phyloP scores from a whole-genome alignment of 2,329 filamentous ascomycete genomes.

The Blastomyces parvus region DNA sequence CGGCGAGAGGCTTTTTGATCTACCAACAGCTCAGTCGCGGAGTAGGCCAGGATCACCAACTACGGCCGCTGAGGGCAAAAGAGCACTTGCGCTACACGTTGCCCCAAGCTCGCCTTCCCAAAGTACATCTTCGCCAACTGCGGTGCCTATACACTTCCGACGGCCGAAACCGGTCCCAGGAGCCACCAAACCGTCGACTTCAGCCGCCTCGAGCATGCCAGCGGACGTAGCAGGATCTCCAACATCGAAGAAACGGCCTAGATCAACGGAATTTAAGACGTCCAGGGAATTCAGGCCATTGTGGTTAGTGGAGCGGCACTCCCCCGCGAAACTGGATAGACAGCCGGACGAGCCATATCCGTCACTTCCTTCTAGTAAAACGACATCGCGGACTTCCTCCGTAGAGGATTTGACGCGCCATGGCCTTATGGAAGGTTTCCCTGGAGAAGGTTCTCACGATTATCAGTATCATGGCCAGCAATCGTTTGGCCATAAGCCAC shows the following conservation, averaged over 20 bases:
- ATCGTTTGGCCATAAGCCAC: slow-evolving; percentile 16
- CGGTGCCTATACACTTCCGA: slow-evolving; percentile 48
- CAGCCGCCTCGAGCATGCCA: slow-evolving; percentile 23
- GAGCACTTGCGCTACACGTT: slow-evolving; percentile 14
- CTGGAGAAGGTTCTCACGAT: neutral
- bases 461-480: slow-evolving; percentile 6
- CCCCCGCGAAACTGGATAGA: slow-evolving; percentile 32
- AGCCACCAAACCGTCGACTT: slow-evolving; percentile 20
- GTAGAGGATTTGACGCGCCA: slow-evolving; percentile 31
- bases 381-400: slow-evolving; percentile 40
- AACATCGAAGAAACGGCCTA: slow-evolving; percentile 33
- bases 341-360: slow-evolving; percentile 37
- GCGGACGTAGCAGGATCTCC: slow-evolving; percentile 36
- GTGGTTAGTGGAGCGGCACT: slow-evolving; percentile 64
- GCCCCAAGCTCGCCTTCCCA: slow-evolving; percentile 21
- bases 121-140: slow-evolving; percentile 41
- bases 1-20: slow-evolving; percentile 23
- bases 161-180: slow-evolving; percentile 39
- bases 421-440: slow-evolving; percentile 16
- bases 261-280: slow-evolving; percentile 44
- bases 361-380: slow-evolving; percentile 44
- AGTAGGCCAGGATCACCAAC: slow-evolving; percentile 30
- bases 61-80: slow-evolving; percentile 10
- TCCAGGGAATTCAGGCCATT: slow-evolving; percentile 66
- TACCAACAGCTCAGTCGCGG: slow-evolving; percentile 23